These are phyloP conservation scores for Podospora sp. DNA, from an alignment of 495 filamentous ascomycete genomes.

Conservation along the genomic window DNA sequence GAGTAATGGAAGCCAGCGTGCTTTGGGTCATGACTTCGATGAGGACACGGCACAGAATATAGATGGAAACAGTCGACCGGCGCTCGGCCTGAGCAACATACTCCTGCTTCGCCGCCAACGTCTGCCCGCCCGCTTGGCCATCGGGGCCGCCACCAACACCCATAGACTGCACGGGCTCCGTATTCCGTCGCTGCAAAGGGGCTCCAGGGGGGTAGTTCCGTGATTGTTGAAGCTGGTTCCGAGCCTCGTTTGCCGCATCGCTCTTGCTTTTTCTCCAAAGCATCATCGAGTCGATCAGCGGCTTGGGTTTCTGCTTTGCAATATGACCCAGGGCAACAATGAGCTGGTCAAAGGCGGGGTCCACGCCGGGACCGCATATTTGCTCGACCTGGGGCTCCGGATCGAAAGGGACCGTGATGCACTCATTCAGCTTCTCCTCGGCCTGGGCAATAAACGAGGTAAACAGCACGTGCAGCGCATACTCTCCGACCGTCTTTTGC, in stretches of 20 bases:
- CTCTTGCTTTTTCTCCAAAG: slow-evolving; percentile 94
- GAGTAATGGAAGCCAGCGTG: slow-evolving; percentile 75
- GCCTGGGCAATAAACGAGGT: slow-evolving; percentile 87
- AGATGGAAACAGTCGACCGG: slow-evolving; percentile 88
- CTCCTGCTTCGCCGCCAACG: slow-evolving; percentile 63
- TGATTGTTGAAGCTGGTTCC: slow-evolving; percentile 65
- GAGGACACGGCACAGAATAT: slow-evolving; percentile 89
- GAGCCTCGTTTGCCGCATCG: slow-evolving; percentile 71
- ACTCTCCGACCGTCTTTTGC: slow-evolving; percentile 90
- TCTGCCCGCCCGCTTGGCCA: slow-evolving; percentile 28
- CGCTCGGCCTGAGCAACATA: slow-evolving; percentile 77
- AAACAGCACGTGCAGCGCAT: slow-evolving; percentile 94
- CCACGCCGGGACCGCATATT: slow-evolving; percentile 86
- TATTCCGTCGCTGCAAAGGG: slow-evolving; percentile 50
- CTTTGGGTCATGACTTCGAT: slow-evolving; percentile 94
- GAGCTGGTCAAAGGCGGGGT: slow-evolving; percentile 91
- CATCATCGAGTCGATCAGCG: slow-evolving; percentile 96
- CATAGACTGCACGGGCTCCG: slow-evolving; percentile 48
- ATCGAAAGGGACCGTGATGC: slow-evolving; percentile 71
- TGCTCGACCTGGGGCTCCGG: slow-evolving; percentile 79
- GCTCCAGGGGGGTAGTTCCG: slow-evolving; percentile 34
- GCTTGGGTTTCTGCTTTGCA: slow-evolving; percentile 88
- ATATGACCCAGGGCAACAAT: slow-evolving; percentile 93
- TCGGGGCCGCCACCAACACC: slow-evolving; percentile 16
- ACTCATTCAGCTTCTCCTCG: slow-evolving; percentile 89